Evolutionary conservation across 352 stramenopile species (phyloP).

Genomic region (Globisporangium emineosum): DNA sequence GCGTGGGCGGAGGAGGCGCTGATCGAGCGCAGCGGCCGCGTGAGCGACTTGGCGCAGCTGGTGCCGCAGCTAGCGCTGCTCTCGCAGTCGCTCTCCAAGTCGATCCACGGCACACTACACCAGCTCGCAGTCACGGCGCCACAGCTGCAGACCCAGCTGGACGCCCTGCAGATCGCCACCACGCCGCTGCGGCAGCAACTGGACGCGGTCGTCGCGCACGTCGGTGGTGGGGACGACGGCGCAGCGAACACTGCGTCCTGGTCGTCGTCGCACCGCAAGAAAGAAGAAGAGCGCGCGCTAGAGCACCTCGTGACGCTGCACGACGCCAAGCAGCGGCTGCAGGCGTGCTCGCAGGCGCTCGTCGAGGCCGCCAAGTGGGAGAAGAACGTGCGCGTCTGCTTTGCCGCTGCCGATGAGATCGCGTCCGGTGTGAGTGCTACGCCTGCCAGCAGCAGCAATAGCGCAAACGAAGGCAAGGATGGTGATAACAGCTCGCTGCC

Average conservation of each 20-base stretch:
- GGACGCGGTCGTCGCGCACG: slow-evolving; percentile 35
- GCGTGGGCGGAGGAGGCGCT: slow-evolving; percentile 70
- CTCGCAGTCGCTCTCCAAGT: slow-evolving; percentile 53
- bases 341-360: slow-evolving; percentile 64
- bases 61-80: slow-evolving; percentile 60
- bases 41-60: slow-evolving; percentile 32
- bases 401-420: slow-evolving; percentile 38
- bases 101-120: slow-evolving; percentile 57
- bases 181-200: slow-evolving; percentile 41
- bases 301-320: slow-evolving; percentile 62
- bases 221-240: slow-evolving; percentile 12
- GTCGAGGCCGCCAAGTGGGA: slow-evolving; percentile 65
- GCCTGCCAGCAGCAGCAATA: background rate
- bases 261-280: slow-evolving; percentile 16
- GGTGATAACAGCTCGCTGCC: slow-evolving; percentile 6
- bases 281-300: slow-evolving; percentile 37
- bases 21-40: slow-evolving; percentile 27
- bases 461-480: background rate
- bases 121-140: slow-evolving; percentile 48
- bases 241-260: slow-evolving; percentile 7
- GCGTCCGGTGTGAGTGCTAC: background rate
- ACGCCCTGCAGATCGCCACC: slow-evolving; percentile 39
- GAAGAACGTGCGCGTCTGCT: slow-evolving; percentile 58
- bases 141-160: slow-evolving; percentile 52
- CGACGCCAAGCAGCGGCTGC: slow-evolving; percentile 60